These are phyloP conservation scores for Aphanomyces astaci DNA, from an alignment of 352 stramenopile genomes.

Conservation along the genomic window DNA sequence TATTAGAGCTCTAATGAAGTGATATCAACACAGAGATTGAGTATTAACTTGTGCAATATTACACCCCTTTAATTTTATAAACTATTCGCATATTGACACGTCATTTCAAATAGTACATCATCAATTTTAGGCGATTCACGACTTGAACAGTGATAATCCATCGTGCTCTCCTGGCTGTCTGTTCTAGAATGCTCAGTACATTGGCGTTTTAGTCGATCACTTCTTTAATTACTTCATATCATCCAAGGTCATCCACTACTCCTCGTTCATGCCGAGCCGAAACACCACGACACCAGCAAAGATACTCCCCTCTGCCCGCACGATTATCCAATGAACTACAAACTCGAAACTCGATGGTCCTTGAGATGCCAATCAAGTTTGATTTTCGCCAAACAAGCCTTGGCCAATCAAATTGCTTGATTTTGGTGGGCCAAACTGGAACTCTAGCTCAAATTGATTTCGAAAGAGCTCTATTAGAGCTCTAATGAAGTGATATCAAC, in stretches of 20 bases:
- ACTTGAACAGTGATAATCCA: background rate
- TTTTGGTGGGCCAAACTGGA: too few relatives aligned
- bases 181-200: background rate
- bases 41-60: background rate
- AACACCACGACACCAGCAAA: too few relatives aligned
- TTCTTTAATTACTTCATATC: background rate
- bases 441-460: too few relatives aligned
- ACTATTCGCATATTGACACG: background rate
- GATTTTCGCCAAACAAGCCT: too few relatives aligned
- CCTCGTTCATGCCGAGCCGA: background rate
- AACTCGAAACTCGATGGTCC: too few relatives aligned
- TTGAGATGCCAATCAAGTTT: too few relatives aligned
- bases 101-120: background rate
- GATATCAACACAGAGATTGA: background rate
- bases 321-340: too few relatives aligned
- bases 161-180: background rate
- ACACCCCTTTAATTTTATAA: background rate
- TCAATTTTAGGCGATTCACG: background rate
- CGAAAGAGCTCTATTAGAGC: too few relatives aligned
- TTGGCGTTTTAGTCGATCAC: background rate
- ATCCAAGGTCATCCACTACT: background rate
- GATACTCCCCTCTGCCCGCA: background rate
- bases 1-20: too few relatives aligned
- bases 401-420: too few relatives aligned
- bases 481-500: background rate